These are phyloP conservation scores for Pulveroboletus sp. DNA, from an alignment of 768 basidiomycete species.

Conservation along the genomic window DNA sequence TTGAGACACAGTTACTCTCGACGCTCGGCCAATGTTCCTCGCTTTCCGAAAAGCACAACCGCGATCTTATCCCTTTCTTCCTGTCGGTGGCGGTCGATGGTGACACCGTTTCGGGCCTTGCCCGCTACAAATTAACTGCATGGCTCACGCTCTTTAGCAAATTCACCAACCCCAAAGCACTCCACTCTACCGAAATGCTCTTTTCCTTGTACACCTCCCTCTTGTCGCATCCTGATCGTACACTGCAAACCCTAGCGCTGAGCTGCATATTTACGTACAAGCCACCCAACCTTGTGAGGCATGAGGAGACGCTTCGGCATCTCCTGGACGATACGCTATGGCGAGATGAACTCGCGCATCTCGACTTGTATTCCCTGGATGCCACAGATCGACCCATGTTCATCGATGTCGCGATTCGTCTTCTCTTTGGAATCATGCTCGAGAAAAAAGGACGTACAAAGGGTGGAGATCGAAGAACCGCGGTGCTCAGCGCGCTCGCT, in stretches of 20 bases:
- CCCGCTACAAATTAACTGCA: conserved; percentile 59
- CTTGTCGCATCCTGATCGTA: conserved; percentile 80
- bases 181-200: conserved; percentile 66
- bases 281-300: conserved; percentile 46
- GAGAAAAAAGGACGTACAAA: conserved; percentile 69
- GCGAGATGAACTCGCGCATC: conserved; percentile 79
- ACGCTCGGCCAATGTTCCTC: conserved; percentile 66
- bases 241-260: conserved; percentile 72
- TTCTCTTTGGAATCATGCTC: conserved; percentile 87
- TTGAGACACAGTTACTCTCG: conserved; percentile 77
- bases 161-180: conserved; percentile 89
- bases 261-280: conserved; percentile 85
- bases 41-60: conserved; percentile 83
- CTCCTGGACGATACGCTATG: conserved; percentile 85
- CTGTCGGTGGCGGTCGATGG: conserved; percentile 42
- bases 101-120: conserved; percentile 38
- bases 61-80: conserved; percentile 85
- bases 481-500: conserved; percentile 69
- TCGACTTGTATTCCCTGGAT: conserved; percentile 63
- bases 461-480: conserved; percentile 65
- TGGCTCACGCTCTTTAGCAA: conserved; percentile 90
- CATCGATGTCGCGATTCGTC: conserved; percentile 65
- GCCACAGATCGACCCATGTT: conserved; percentile 58
- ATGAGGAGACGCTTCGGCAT: conserved; percentile 62
- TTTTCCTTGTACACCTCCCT: conserved; percentile 65